phyloP scores from a whole-genome alignment of 169 alveolate species.

The Besnoitia besnoiti region DNA sequence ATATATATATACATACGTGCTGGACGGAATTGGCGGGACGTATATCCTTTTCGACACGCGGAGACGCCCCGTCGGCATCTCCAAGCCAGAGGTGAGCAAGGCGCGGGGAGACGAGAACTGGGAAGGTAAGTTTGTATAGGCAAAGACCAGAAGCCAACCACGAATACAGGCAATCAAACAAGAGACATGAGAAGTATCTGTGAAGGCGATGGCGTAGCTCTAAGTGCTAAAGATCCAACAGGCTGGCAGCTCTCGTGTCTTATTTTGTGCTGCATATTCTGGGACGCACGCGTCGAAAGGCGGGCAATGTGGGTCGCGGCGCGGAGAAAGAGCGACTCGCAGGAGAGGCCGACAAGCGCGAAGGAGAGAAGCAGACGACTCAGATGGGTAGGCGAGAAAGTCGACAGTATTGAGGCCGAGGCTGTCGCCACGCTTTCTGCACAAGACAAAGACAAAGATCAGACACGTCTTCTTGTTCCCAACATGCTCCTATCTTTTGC shows the following conservation, averaged over 20 bases:
- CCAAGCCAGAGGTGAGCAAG: conserved; percentile 88
- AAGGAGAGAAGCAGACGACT: conserved; percentile 21
- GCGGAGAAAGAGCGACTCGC: conserved; percentile 7
- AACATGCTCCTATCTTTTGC: too few species aligned
- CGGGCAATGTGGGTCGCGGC: conserved; percentile 39
- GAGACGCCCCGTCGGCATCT: conserved; percentile 91
- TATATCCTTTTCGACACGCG: conserved; percentile 89
- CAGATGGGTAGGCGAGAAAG: conserved; percentile 5
- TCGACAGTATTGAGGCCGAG: background rate
- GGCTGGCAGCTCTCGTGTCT: too few species aligned
- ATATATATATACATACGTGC: too few species aligned
- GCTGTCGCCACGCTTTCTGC: conserved; percentile 12
- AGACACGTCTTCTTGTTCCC: too few species aligned
- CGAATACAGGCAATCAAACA: too few species aligned
- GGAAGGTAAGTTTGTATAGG: too few species aligned
- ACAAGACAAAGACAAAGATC: background rate
- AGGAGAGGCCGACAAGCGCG: conserved; percentile 11
- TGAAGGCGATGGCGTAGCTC: too few species aligned
- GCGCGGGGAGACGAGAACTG: too few species aligned
- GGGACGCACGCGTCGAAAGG: background rate
- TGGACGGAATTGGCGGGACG: conserved; percentile 92
- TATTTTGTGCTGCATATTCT: too few species aligned
- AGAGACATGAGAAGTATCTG: too few species aligned
- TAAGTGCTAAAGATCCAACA: too few species aligned
- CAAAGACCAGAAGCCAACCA: too few species aligned